phyloP scores from a whole-genome alignment of 2,329 filamentous ascomycete genomes.

The Escovopsis sp. region DNA sequence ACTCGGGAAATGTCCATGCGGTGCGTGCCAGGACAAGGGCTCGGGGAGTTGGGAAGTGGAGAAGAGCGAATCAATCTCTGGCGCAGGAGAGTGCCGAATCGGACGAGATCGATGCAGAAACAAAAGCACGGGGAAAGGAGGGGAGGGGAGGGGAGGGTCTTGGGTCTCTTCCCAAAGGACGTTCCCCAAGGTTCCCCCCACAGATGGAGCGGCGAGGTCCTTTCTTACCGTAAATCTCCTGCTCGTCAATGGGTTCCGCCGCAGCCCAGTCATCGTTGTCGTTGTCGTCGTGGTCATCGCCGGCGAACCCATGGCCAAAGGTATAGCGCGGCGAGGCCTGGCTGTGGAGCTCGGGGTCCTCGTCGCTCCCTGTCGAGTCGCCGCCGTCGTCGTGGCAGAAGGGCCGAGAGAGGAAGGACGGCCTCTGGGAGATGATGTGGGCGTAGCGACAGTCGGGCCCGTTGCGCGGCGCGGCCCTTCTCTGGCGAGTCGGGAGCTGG shows the following conservation, averaged over 20 bases:
- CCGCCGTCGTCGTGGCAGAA: conserved; percentile 23
- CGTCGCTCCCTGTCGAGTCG: conserved; percentile 24
- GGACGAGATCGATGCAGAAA: not conserved
- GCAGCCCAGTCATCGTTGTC: conserved; percentile 40
- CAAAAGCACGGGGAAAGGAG: not conserved
- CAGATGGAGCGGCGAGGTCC: not conserved
- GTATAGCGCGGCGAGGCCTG: conserved; percentile 11
- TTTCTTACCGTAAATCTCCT: conserved; percentile 77
- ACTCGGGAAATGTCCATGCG: too few species aligned
- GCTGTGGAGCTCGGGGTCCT: not conserved
- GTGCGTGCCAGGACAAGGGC: too few species aligned
- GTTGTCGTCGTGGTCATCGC: conserved; percentile 10
- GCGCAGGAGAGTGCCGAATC: too few species aligned
- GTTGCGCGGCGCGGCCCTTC: conserved; percentile 30
- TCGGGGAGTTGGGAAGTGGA: too few species aligned
- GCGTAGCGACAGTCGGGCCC: conserved; percentile 34
- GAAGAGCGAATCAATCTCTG: too few species aligned
- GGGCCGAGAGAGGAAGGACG: conserved; percentile 27
- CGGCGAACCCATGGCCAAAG: conserved; percentile 22
- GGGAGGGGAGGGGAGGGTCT: too few species aligned
- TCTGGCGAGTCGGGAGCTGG: conserved; percentile 69
- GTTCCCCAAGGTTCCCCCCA: too few species aligned
- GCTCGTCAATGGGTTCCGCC: conserved; percentile 82
- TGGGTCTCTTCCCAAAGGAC: too few species aligned
- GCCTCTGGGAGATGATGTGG: conserved; percentile 30